phyloP scores from a whole-genome alignment of 371 early-diverging fungal genomes.

The Chytridium lagenaria region DNA sequence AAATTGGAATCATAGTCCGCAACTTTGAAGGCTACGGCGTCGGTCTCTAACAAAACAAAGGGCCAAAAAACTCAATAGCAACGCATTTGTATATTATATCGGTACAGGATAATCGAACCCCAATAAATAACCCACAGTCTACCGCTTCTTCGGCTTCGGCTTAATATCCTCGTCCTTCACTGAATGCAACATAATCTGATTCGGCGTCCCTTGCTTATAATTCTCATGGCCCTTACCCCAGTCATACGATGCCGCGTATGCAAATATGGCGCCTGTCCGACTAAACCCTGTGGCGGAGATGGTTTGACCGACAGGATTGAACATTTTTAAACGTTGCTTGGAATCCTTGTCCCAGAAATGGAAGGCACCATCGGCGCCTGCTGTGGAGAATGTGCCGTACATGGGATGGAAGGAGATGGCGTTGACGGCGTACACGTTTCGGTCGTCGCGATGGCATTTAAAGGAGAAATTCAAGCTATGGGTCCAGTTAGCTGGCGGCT shows the following conservation, averaged over 20 bases:
- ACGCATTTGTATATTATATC: too few species aligned
- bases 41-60: conserved; percentile 25
- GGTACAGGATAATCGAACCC: too few species aligned
- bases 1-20: conserved; percentile 49
- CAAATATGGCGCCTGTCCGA: conserved; percentile 86
- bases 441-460: conserved; percentile 88
- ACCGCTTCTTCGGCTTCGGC: conserved; percentile 57
- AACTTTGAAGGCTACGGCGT: conserved; percentile 58
- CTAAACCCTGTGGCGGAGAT: conserved; percentile 86
- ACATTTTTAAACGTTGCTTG: conserved; percentile 79
- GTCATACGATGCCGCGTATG: conserved; percentile 95
- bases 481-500: conserved; percentile 9
- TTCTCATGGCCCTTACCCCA: conserved; percentile 88
- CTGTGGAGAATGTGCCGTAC: conserved; percentile 90
- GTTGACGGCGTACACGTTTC: conserved; percentile 82
- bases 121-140: not conserved
- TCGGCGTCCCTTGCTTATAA: conserved; percentile 41
- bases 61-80: not conserved
- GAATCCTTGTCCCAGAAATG: conserved; percentile 96
- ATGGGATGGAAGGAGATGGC: conserved; percentile 84
- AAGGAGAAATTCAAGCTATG: conserved; percentile 79
- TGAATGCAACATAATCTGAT: conserved; percentile 76
- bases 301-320: conserved; percentile 58
- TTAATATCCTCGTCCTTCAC: conserved; percentile 82
- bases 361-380: conserved; percentile 91